Base-by-base conservation (phyloP, 2,329 filamentous ascomycete species). In the Scedosporium aurantiacum region DNA sequence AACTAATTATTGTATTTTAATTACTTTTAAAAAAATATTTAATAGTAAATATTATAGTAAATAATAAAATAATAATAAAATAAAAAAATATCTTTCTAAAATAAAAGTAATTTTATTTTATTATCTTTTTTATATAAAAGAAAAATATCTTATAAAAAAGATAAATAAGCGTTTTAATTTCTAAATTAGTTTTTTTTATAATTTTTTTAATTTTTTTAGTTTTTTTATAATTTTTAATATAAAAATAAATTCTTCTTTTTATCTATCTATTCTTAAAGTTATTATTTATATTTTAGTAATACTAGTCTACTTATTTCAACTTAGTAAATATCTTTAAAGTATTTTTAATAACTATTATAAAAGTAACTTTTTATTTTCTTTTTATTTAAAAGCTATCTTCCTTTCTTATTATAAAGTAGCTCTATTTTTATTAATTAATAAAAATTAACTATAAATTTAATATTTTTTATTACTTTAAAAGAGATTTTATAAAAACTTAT, bases 141-240 rank as follows among this genome's bases (percentile, higher is more conserved):
- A 40, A 41, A 58, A 18, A 18, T 5, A 5, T 58, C 14, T 58
- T 18, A 40, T n/a, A 58, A 18, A 40, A 18, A n/a, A 41, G 40
- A 58, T 58, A 21, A 58, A 40, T 58, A 60, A 18, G 50, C 28
- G 41, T 27, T 52, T 56, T 23, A 56, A 56, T 56, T 56, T 56
- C 55, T 61, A 37, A 55, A 61, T 12, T 41, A 61, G 21, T 61
- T 23, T 58, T 41, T 41, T 14, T 41, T 7, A 41, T 41, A 41
- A 41, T 41, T 41, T 14, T 14, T 41, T 41, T 7, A 41, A 7
- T 14, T 41, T 41, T 41, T 7, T 41, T 41, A 41, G 6, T 7
- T 41, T 41, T 41, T 7, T 7, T 41, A 41, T 6, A 14, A 41
- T 41, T 41, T 7, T 41, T 41, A 7, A 41, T 41, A 41, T 41